A percentile compares a stretch with the other conserved stretches of the same genome.
phyloP scores from a whole-genome alignment of 2,329 filamentous ascomycete genomes.

The Monilinia aucupariae region DNA sequence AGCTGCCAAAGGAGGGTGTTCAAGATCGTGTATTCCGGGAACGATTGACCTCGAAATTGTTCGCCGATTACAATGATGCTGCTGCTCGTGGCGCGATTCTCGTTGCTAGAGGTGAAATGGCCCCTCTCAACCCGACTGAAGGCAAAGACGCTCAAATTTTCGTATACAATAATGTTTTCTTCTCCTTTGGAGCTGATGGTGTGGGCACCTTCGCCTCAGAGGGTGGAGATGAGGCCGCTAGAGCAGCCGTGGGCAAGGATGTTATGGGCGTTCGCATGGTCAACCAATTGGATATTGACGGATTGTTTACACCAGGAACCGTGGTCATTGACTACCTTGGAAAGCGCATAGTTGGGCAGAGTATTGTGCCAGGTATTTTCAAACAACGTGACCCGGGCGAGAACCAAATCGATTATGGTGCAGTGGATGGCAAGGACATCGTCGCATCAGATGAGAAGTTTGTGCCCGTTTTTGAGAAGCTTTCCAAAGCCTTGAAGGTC shows the following conservation, averaged over 20 bases:
- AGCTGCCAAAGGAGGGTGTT: conserved; percentile 87
- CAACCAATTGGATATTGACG: conserved; percentile 93
- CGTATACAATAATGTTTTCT: conserved; percentile 99
- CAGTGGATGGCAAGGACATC: conserved; percentile 93
- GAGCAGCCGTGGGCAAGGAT: conserved; percentile 94
- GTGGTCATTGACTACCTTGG: conserved; percentile 96
- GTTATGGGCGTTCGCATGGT: conserved; percentile 90
- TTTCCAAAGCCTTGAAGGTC: conserved; percentile 83
- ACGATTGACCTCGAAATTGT: conserved; percentile 87
- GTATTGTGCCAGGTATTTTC: conserved; percentile 97
- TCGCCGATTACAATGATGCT: conserved; percentile 95
- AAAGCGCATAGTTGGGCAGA: conserved; percentile 95
- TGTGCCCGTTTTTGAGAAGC: conserved; percentile 74
- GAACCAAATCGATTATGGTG: conserved; percentile 98
- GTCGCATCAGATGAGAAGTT: conserved; percentile 89
- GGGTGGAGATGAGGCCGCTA: conserved; percentile 91
- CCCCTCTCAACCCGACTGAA: conserved; percentile 92
- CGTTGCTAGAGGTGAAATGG: conserved; percentile 86
- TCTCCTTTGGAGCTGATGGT: conserved; percentile 95
- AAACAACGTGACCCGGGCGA: conserved; percentile 96
- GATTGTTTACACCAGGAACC: conserved; percentile 90
- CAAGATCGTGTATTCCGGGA: conserved; percentile 96
- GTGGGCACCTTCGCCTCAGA: conserved; percentile 96
- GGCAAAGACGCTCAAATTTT: conserved; percentile 92
- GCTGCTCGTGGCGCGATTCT: conserved; percentile 87